Conservation (phyloP, 75 land plant species). For the Chamaecyparis obtusa region DNA sequence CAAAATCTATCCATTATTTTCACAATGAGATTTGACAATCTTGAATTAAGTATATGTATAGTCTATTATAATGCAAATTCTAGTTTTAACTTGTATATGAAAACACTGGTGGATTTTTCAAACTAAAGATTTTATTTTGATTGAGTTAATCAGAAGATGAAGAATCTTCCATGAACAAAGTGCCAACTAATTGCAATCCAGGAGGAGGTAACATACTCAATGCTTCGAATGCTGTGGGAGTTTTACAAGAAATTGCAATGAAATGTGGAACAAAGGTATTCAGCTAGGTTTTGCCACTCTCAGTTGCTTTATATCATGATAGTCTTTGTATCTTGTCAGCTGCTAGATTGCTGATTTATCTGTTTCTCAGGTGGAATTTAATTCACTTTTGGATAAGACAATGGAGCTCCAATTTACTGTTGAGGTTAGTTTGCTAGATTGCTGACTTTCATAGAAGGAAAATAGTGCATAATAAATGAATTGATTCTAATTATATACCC, state of each 20-base stretch:
- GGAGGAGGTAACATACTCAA: background rate
- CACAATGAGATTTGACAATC: background rate
- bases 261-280: slow-evolving; percentile 22
- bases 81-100: background rate
- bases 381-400: slow-evolving; percentile 17
- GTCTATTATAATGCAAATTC: background rate
- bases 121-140: background rate
- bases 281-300: background rate
- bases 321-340: background rate
- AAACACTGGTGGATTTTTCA: background rate
- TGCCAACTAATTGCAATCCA: background rate
- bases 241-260: slow-evolving; percentile 24
- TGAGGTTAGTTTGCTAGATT: slow-evolving; percentile 17
- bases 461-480: background rate
- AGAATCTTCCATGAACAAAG: slow-evolving; percentile 7
- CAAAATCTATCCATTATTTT: no score
- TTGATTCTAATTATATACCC: background rate
- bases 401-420: slow-evolving; percentile 35
- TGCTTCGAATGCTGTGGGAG: slow-evolving; percentile 14
- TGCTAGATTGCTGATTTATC: background rate
- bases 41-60: background rate
- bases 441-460: background rate
- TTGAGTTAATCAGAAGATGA: slow-evolving; percentile 8
- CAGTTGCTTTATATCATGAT: background rate
- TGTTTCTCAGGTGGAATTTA: slow-evolving; percentile 25